Percentiles rank a stretch among this genome's conserved stretches.
phyloP scores from a whole-genome alignment of 768 basidiomycete genomes.

The Boletus pseudo-olivaceus region DNA sequence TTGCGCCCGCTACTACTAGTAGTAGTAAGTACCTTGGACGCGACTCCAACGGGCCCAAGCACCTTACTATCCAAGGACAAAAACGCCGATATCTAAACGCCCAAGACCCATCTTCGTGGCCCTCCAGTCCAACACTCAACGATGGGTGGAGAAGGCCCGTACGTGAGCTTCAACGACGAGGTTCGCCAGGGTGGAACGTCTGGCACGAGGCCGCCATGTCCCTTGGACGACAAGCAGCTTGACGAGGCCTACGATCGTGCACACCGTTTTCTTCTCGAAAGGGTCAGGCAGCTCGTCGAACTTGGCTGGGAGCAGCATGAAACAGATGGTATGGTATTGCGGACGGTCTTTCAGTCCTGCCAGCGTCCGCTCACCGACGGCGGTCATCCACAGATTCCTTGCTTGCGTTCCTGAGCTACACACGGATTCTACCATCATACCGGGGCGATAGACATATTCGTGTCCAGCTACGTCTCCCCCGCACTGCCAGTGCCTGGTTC shows the following conservation, averaged over 20 bases:
- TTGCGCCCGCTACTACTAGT: too few species aligned
- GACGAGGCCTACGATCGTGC: background rate
- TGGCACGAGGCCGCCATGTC: background rate
- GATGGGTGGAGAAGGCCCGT: conserved; percentile 10
- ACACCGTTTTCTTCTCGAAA: background rate
- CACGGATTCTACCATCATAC: background rate
- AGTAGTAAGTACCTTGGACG: too few species aligned
- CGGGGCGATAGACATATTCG: background rate
- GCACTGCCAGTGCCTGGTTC: background rate
- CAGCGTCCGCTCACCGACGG: background rate
- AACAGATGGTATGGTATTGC: background rate
- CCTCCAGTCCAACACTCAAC: background rate
- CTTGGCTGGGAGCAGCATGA: background rate
- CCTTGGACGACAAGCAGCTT: background rate
- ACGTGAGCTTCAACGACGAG: background rate
- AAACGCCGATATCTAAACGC: background rate
- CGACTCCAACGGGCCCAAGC: too few species aligned
- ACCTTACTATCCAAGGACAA: too few species aligned
- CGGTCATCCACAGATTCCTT: background rate
- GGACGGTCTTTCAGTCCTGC: background rate
- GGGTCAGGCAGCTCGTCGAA: background rate
- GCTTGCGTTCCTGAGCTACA: background rate
- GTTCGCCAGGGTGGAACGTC: background rate
- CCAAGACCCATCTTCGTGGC: background rate
- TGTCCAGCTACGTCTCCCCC: conserved; percentile 2